Base-by-base conservation (phyloP, 768 basidiomycete genomes). In the Panaeolus papilionaceus region DNA sequence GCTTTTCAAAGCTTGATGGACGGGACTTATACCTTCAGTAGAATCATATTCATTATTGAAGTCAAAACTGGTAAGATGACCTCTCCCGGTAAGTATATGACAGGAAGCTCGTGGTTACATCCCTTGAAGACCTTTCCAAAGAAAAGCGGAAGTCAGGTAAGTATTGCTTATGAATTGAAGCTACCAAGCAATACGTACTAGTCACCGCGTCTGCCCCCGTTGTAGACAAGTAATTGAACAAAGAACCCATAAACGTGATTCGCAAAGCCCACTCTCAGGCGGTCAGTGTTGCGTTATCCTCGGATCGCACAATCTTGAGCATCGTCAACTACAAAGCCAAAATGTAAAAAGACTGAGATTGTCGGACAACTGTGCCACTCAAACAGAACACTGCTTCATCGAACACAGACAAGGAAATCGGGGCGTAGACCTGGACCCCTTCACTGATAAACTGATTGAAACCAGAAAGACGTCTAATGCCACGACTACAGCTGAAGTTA, bases 61-160 rank as follows among this genome's bases (percentile, higher is more conserved):
- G 16, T 14, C 8, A 33, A 58, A 37, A 9, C 20, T 26, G 47
- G 23, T 10, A 26, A 20, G 54, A 33, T 58, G 28, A 4, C 28
- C 54, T n/a, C 23, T 26, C 20, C 47, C 47, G 18, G 47, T 49
- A 49, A 23, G n/a, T 49, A 23, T 49, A 49, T 7, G 20, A 49
- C 9, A 18, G 8, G 20, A 49, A 49, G n/a, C n/a, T 49, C 20
- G 47, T 20, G 23, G 47, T 49, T 23, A 20, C 7, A 49, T 26
- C 12, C 54, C 33, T 37, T 16, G 26, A 51, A 28, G 54, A 33
- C 54, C 28, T 37, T 58, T 58, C 54, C n/a, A 14, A 28, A 33
- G 54, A 58, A 58, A 58, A 33, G 54, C 54, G 54, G 54, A 33
- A 58, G 54, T 37, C 11, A 58, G 33, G 54, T 58, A 58, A 58